A percentile compares a stretch with the other conserved stretches of the same genome.
These are phyloP conservation scores for Aaosphaeria pasadenensis DNA, from an alignment of 2,329 filamentous ascomycete species.

Conservation along the genomic window DNA sequence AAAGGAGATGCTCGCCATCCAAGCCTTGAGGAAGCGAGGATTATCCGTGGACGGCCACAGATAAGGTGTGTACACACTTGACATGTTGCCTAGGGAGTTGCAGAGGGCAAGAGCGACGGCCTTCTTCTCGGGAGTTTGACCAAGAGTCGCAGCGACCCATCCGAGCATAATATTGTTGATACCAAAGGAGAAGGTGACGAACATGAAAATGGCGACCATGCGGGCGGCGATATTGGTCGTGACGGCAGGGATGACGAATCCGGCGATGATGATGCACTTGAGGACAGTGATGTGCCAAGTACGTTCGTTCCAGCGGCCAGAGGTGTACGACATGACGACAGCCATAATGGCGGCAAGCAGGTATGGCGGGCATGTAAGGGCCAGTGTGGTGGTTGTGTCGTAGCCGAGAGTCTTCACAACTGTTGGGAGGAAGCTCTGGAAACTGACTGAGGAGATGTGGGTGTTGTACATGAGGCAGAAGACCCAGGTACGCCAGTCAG, in stretches of 20 bases:
- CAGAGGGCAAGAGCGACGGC: background rate
- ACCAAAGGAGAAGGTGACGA: background rate
- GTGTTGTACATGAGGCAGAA: background rate
- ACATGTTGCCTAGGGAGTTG: slow-evolving; percentile 12
- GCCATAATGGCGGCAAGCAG: background rate
- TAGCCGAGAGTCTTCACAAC: slow-evolving; percentile 3
- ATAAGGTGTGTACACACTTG: slow-evolving; percentile 40
- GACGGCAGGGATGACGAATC: background rate
- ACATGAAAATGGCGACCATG: background rate
- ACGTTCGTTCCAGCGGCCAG: background rate
- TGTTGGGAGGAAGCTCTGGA: slow-evolving; percentile 6
- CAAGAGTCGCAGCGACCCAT: background rate
- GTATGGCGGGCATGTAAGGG: background rate
- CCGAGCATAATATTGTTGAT: background rate
- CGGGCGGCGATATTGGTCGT: background rate
- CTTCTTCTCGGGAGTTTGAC: background rate
- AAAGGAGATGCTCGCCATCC: background rate
- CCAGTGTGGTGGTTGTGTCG: background rate
- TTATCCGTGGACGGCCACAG: slow-evolving; percentile 27
- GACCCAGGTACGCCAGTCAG: background rate
- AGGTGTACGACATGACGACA: background rate
- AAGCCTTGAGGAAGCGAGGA: slow-evolving; percentile 11
- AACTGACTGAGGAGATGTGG: background rate
- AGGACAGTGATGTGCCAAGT: background rate
- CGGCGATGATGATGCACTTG: background rate